Evolutionary conservation across 495 filamentous ascomycete genomes (phyloP).

Genomic region (Staphylotrichum longicolle): DNA sequence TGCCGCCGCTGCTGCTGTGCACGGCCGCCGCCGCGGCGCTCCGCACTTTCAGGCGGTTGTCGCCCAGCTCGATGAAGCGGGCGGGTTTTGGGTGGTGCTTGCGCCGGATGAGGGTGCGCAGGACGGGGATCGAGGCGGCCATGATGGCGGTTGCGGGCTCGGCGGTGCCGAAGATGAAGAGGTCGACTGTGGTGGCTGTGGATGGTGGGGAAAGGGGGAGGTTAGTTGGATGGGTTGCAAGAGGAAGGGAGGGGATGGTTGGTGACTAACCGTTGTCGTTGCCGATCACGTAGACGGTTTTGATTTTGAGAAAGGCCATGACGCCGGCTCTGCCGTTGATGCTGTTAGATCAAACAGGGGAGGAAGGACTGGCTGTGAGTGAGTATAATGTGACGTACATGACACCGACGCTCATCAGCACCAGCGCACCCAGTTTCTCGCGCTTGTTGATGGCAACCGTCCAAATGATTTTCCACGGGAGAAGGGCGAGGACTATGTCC

Average conservation of each 20-base stretch:
- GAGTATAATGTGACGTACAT: constrained; percentile 12
- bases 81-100: constrained; percentile 1
- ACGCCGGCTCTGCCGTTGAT: constrained; percentile 7
- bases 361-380: no score
- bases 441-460: constrained; percentile 26
- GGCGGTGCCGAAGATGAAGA: constrained; percentile 19
- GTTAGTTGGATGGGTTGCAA: background rate
- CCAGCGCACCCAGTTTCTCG: constrained; percentile 28
- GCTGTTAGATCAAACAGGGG: background rate
- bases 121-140: constrained; percentile 12
- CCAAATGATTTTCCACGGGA: constrained; percentile 32
- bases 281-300: constrained; percentile 11
- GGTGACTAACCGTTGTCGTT: constrained; percentile 11
- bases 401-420: constrained; percentile 32
- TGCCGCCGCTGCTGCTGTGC: no score
- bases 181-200: constrained; percentile 12
- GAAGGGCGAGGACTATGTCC: constrained; percentile 28
- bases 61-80: background rate
- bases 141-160: constrained; percentile 17
- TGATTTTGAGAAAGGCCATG: constrained; percentile 24
- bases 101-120: constrained; percentile 4
- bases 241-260: background rate
- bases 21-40: background rate
- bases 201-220: background rate
- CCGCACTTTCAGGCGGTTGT: background rate